A percentile compares a stretch with the other conserved stretches of the same genome.
Evolutionary conservation across 2,329 filamentous ascomycete genomes (phyloP).

Genomic region (Daldinia sp.): DNA sequence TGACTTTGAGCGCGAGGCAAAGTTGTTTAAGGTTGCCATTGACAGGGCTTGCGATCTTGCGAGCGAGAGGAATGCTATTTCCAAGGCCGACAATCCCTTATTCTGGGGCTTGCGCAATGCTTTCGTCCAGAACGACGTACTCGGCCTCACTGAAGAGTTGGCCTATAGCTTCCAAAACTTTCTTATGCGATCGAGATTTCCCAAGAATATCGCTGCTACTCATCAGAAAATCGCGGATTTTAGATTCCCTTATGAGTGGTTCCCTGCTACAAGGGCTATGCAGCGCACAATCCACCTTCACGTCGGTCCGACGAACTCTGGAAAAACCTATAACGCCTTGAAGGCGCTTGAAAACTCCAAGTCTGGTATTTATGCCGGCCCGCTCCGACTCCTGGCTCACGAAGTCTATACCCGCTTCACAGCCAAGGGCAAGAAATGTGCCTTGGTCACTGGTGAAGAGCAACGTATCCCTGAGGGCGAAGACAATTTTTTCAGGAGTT

Average conservation of each 20-base stretch:
- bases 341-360: constrained; percentile 82
- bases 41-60: constrained; percentile 61
- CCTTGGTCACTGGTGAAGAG: constrained; percentile 92
- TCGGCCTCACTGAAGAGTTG: constrained; percentile 68
- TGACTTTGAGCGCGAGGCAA: constrained; percentile 60
- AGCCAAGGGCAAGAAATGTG: constrained; percentile 80
- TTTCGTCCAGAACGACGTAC: constrained; percentile 66
- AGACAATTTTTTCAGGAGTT: constrained; percentile 76
- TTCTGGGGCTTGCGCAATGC: constrained; percentile 70
- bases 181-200: constrained; percentile 68
- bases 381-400: constrained; percentile 87
- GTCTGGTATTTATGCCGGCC: constrained; percentile 89
- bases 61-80: constrained; percentile 52
- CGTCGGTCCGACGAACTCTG: constrained; percentile 96
- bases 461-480: constrained; percentile 73
- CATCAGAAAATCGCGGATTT: constrained; percentile 81
- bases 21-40: constrained; percentile 61
- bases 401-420: constrained; percentile 92
- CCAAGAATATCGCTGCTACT: constrained; percentile 65
- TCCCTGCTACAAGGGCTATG: constrained; percentile 81
- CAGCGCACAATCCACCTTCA: constrained; percentile 91
- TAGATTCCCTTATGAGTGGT: constrained; percentile 93
- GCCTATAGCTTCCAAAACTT: constrained; percentile 77
- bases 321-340: constrained; percentile 95
- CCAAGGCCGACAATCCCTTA: constrained; percentile 62